Percentiles rank a stretch among this genome's conserved stretches.
Conservation (phyloP, 2,329 filamentous ascomycete species). For the Xylogone sp. region DNA sequence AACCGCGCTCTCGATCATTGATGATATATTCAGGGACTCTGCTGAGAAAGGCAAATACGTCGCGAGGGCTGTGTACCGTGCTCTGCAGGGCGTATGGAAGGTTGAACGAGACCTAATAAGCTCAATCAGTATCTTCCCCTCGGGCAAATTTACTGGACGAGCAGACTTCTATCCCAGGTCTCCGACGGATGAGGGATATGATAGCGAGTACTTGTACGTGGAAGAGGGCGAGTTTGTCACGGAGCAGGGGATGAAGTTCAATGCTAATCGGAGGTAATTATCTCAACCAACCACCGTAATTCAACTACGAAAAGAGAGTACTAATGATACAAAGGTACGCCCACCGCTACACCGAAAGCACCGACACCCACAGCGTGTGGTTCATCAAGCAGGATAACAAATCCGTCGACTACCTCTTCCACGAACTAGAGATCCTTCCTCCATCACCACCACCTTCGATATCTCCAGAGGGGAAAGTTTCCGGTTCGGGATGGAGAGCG, state of each 20-base stretch:
- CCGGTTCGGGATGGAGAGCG: constrained; percentile 51
- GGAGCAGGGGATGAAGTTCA: constrained; percentile 29
- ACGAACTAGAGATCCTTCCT: constrained; percentile 59
- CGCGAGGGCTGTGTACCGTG: constrained; percentile 64
- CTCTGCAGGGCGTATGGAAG: constrained; percentile 66
- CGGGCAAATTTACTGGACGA: constrained; percentile 60
- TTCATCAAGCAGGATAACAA: constrained; percentile 63
- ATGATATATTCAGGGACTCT: constrained; percentile 15
- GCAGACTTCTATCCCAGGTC: constrained; percentile 61
- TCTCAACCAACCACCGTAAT: no score
- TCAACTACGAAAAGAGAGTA: no score
- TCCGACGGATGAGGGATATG: constrained; percentile 45
- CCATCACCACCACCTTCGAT: background rate
- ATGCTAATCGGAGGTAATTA: constrained; percentile 20
- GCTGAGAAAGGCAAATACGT: constrained; percentile 44
- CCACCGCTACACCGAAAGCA: constrained; percentile 63
- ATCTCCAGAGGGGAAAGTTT: constrained; percentile 11
- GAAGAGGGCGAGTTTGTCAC: constrained; percentile 64
- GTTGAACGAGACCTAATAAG: constrained; percentile 55
- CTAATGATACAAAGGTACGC: constrained; percentile 61
- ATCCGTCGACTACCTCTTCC: constrained; percentile 70
- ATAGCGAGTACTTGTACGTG: constrained; percentile 60
- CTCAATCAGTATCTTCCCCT: constrained; percentile 53
- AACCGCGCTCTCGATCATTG: constrained; percentile 33
- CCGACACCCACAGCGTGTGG: constrained; percentile 66